A percentile compares a stretch with the other conserved stretches of the same genome.
Conservation (phyloP, 345 rosid species). For the Cardiospermum halicacabum region DNA sequence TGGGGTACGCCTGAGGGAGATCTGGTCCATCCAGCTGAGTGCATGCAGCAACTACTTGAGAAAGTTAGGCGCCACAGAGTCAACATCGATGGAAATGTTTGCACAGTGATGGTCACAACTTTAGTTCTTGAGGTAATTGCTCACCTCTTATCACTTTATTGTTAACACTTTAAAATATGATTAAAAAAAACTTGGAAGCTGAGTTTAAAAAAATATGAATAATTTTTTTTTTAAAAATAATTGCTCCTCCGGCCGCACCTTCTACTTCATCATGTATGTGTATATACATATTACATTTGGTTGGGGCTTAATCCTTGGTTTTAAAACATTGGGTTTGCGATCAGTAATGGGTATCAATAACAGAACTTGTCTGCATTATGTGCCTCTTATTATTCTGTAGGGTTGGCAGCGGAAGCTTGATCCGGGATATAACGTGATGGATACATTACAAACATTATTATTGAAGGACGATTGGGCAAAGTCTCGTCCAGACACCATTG, state of each 20-base stretch:
- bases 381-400: constrained; percentile 27
- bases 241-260: no score
- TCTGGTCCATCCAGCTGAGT: constrained; percentile 83
- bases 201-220: neutral
- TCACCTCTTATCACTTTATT: neutral
- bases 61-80: constrained; percentile 84
- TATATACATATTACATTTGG: no score
- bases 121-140: constrained; percentile 90
- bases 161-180: neutral
- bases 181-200: neutral
- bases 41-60: constrained; percentile 94
- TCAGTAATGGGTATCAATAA: neutral
- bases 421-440: constrained; percentile 85
- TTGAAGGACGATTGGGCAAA: constrained; percentile 91
- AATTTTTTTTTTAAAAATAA: no score
- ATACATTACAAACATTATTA: constrained; percentile 66
- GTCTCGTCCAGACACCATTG: constrained; percentile 90
- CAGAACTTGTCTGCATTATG: neutral
- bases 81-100: constrained; percentile 85
- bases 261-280: no score
- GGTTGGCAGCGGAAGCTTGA: constrained; percentile 99
- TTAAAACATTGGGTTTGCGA: neutral
- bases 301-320: no score
- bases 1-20: constrained; percentile 97
- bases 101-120: constrained; percentile 94